Conservation (phyloP, 805 yeast genomes). For the Metschnikowia aberdeeniae region DNA sequence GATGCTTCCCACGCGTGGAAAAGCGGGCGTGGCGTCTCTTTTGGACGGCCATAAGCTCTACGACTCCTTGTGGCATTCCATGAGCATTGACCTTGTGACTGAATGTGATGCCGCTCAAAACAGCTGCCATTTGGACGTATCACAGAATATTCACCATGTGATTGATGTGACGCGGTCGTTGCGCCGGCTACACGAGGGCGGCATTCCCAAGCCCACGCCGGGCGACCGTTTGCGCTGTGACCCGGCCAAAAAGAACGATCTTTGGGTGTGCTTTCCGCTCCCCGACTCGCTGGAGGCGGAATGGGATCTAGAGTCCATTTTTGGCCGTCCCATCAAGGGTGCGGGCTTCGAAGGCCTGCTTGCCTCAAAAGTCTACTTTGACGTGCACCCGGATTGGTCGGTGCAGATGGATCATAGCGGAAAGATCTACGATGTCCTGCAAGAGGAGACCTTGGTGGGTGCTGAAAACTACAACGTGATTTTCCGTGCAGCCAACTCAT, state of each 20-base stretch:
- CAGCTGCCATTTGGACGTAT: conserved; percentile 50
- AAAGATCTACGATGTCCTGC: conserved; percentile 4
- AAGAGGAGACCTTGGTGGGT: conserved; percentile 16
- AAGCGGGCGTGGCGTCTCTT: conserved; percentile 79
- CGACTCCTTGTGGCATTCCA: conserved; percentile 90
- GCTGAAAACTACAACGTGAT: conserved; percentile 30
- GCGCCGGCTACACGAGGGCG: conserved; percentile 54
- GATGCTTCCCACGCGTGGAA: conserved; percentile 86
- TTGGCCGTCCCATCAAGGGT: conserved; percentile 66
- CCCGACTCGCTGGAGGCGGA: conserved; percentile 44
- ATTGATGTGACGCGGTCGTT: conserved; percentile 65
- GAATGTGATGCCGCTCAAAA: conserved; percentile 35
- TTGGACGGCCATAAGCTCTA: conserved; percentile 88
- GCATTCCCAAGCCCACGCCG: conserved; percentile 76
- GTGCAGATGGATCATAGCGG: conserved; percentile 24
- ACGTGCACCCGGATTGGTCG: conserved; percentile 47
- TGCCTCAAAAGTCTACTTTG: conserved; percentile 21
- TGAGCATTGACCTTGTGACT: conserved; percentile 78
- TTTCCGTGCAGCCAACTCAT: conserved; percentile 45
- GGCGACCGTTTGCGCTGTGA: conserved; percentile 77
- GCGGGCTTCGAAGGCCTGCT: conserved; percentile 50
- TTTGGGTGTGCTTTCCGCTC: conserved; percentile 76
- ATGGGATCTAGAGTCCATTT: conserved; percentile 60
- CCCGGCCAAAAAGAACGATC: conserved; percentile 48
- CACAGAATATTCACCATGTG: conserved; percentile 67